Evolutionary conservation across 805 yeast species (phyloP), one percentile per base, ranked within the genome.

Genomic region (Saccharomycopsis javanensis): DNA sequence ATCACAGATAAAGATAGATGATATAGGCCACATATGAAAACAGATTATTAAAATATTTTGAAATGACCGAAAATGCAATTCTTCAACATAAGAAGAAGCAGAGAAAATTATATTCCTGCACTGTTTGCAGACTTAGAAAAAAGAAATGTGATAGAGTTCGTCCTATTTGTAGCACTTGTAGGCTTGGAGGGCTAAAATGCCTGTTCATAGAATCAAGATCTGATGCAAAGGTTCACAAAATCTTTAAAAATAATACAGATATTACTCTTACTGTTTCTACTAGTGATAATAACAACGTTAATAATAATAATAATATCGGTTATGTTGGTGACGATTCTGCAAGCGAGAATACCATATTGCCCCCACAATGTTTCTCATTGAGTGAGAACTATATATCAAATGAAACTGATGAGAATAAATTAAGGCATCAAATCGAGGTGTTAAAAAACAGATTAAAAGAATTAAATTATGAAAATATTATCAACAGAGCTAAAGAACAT

Each of bases 71-170:
- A 6, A 16, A 5, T n/a, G 13, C 51, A 27, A 10, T 18, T 27
- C 6, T 5, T 16, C 28, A 5, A 23, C 34, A 13, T 38, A 25
- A 27, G 33, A 56, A 50, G 20, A 50, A 55, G 34, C 35, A 50
- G 27, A 55, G 60, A 51, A 51, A 50, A 18, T 45, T 57, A n/a
- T 46, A 35, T 20, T 51, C 57, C 16, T 57, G 60, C 25, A 25
- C 53, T 5, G 38, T 51, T 37, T 57, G 60, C 46, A 35, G 60
- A 20, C 10, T 34, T n/a, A 57, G 53, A 42, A 57, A 57, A 50
- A 55, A 54, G 53, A 57, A 53, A 42, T 57, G 60, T 35, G 60
- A 57, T 42, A 51, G 52, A 48, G 48, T 42, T 8, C 18, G 48
- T 2, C 48, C 48, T 13, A 42, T 42, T 10, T 42, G 48, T 25